Conservation (phyloP, 345 rosid species). For the Citrus australasica region DNA sequence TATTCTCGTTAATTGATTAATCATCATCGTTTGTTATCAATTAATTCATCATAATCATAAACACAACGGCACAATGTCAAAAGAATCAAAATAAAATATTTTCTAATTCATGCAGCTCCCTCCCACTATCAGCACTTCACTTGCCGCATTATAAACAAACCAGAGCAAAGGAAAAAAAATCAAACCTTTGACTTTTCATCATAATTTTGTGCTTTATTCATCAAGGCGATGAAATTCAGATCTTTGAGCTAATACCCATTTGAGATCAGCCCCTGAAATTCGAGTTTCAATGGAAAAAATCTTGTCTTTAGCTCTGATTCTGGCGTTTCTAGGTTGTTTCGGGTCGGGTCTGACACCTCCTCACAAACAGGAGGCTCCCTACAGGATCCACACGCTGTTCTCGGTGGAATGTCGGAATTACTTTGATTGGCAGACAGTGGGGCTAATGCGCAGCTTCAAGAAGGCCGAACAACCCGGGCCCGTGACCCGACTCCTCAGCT, state of each 20-base stretch:
- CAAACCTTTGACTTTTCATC: conserved; percentile 38
- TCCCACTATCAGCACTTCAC: neutral
- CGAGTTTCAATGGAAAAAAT: conserved; percentile 35
- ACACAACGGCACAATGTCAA: neutral
- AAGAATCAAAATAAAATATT: neutral
- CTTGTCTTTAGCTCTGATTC: conserved; percentile 11
- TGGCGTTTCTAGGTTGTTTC: conserved; percentile 24
- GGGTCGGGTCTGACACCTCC: conserved; percentile 30
- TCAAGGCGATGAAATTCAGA: conserved; percentile 34
- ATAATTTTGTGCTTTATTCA: neutral
- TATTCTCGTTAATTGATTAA: neutral
- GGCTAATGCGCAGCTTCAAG: conserved; percentile 83
- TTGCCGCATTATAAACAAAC: neutral
- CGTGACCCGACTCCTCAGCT: conserved; percentile 82
- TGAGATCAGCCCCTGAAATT: conserved; percentile 29
- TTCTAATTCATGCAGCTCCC: conserved; percentile 1
- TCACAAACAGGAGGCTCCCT: conserved; percentile 43
- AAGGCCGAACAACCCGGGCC: conserved; percentile 94
- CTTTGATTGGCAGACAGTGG: conserved; percentile 99
- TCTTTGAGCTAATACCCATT: conserved; percentile 27
- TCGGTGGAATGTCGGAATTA: conserved; percentile 94
- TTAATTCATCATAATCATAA: neutral
- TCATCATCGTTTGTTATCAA: neutral
- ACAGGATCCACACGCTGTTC: conserved; percentile 93
- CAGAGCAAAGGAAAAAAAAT: neutral